Evolutionary conservation across 2,329 filamentous ascomycete genomes (phyloP), one percentile per base, ranked within the genome.

Genomic region (Epichloe typhina): DNA sequence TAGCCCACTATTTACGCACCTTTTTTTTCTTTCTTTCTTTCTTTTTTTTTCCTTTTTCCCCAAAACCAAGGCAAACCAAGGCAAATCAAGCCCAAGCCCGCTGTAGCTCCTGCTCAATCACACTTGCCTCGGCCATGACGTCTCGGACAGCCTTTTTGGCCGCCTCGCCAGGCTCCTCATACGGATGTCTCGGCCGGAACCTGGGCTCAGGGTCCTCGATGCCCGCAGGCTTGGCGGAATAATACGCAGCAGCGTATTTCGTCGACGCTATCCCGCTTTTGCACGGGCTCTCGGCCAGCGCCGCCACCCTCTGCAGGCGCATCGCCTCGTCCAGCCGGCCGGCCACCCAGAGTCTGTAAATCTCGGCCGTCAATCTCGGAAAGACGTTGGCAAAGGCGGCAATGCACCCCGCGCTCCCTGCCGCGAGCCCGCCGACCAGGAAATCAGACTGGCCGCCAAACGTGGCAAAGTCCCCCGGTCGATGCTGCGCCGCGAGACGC

Each of bases 391-490:
- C 81, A 54, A 83, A 76, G 3, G 78, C 80, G 0, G 80, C 77
- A 47, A 84, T 78, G 55, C 74, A 78, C 9, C 82, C 81, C 2
- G 74, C 72, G 33, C 74, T 76, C 15, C 81, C 80, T 6, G 75
- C 74, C 2, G 72, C 72, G 36, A 84, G 62, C 0, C 76, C 79
- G 2, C 77, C 79, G 46, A 84, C 68, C 23, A 88, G 64, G 62
- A 86, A 88, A 59, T 89, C 85, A 2, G 78, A 80, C 66, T 88
- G 84, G 0, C 86, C 86, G 1, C 83, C 84, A 58, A 80, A 88
- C 0, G 80, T 77, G 1, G 82, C 77, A 60, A 89, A 89, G 11
- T 72, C 64, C 2, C 70, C 70, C 0, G 74, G 64, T 0, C 72
- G 64, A 52, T 84, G 67, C 54, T 69, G 62, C 15, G 69, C 71